Evolutionary conservation across 1,139 yeast genomes (phyloP), one percentile per base, ranked within the genome.

Genomic region (Yamadazyma taylorii): DNA sequence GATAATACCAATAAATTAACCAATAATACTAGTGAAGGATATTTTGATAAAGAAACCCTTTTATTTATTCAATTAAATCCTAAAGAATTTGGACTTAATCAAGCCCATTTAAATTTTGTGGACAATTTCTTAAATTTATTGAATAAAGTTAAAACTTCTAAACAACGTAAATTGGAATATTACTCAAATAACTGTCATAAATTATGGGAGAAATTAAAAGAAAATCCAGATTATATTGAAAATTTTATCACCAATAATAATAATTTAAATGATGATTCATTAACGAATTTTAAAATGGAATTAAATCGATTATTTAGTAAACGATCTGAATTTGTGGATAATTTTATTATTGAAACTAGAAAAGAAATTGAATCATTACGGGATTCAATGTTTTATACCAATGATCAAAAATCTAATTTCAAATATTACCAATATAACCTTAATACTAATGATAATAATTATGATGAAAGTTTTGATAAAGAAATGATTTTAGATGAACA

Each of bases 311-410:
- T 90, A 25, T 69, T 75, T 36, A 63, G 67, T 19, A 78, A 79
- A 57, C 78, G 94, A 48, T 72, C 79, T 13, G 75, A 78, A 40
- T 75, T 75, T 45, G 78, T 89, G 25, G 83, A 84, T 38, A 77
- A 76, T 16, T 81, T 90, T 43, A 83, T 90, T 11, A 55, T 65
- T 11, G 84, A 79, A 34, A 69, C 86, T 1, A 70, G 90, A 52
- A 51, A 51, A 2, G 78, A 77, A 38, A 80, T 90, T 11, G 72
- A 69, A 32, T 68, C 64, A 3, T 60, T 77, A 10, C 89, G 96
- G 95, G 69, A 69, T 22, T 58, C 66, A 15, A 61, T 90, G 47
- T 80, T 73, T 55, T 81, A 75, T 44, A 71, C 85, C 1, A 73
- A 68, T 1, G 63, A 58, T 0, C 73, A 76, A 33, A 67, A 72